Conservation (phyloP, 805 yeast species). For the Cyberlindnera galapagoensis region DNA sequence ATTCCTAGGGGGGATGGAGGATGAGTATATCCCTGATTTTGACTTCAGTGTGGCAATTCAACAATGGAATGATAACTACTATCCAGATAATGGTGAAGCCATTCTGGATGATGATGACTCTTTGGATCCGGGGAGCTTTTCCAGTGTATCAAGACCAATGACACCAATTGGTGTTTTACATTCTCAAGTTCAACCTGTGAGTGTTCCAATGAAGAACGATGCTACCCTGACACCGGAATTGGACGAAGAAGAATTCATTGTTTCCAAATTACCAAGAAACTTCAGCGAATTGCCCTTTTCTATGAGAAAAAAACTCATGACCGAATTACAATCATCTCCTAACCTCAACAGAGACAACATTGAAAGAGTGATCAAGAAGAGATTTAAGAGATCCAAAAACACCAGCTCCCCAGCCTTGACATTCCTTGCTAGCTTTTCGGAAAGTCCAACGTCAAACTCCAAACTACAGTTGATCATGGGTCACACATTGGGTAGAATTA, state of each 20-base stretch:
- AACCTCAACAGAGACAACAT: slow-evolving; percentile 25
- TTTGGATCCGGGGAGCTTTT: slow-evolving; percentile 11
- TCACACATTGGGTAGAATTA: slow-evolving; percentile 60
- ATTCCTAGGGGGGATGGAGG: slow-evolving; percentile 46
- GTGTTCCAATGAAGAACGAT: slow-evolving; percentile 23
- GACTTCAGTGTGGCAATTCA: slow-evolving; percentile 45
- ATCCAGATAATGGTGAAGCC: no score
- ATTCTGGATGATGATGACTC: slow-evolving; percentile 17
- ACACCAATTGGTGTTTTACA: slow-evolving; percentile 25
- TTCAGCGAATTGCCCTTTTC: slow-evolving; percentile 55
- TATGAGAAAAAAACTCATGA: slow-evolving; percentile 41
- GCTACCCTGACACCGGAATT: slow-evolving; percentile 10
- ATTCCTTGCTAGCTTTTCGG: slow-evolving; percentile 22
- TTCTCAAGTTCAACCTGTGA: slow-evolving; percentile 31
- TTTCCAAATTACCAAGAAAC: slow-evolving; percentile 39
- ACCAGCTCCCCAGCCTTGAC: slow-evolving; percentile 23
- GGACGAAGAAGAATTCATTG: slow-evolving; percentile 24
- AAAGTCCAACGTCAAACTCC: slow-evolving; percentile 27
- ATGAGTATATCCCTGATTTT: slow-evolving; percentile 71
- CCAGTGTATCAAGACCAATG: slow-evolving; percentile 12
- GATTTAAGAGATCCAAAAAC: slow-evolving; percentile 18
- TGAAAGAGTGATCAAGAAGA: slow-evolving; percentile 22
- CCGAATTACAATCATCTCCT: slow-evolving; percentile 27
- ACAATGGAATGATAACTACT: slow-evolving; percentile 37
- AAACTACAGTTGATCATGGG: slow-evolving; percentile 58